phyloP scores from a whole-genome alignment of 805 yeast species.

The Priceomyces haplophilus region DNA sequence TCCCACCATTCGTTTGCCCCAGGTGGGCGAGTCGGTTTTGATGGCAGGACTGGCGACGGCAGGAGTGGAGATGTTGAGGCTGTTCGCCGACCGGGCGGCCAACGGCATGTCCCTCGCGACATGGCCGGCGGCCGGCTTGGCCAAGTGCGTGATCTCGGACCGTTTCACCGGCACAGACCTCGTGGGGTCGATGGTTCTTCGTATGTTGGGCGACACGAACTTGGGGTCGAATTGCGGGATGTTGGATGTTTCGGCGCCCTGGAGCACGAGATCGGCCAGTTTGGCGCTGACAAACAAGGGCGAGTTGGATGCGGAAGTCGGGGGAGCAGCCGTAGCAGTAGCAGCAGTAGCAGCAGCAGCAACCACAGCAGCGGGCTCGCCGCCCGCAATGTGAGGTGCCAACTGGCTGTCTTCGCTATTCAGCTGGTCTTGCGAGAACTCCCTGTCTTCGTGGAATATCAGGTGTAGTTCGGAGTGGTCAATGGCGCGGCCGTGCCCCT shows the following conservation, averaged over 20 bases:
- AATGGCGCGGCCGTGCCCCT: slow-evolving; percentile 10
- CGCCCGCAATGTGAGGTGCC: background rate
- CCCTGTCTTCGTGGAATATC: slow-evolving; percentile 15
- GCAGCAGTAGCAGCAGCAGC: background rate
- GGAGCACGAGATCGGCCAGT: slow-evolving; percentile 58
- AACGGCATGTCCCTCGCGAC: background rate
- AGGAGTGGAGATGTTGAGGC: slow-evolving; percentile 1
- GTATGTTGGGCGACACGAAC: slow-evolving; percentile 50
- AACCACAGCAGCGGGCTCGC: background rate
- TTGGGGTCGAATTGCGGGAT: slow-evolving; percentile 54
- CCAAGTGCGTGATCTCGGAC: slow-evolving; percentile 12
- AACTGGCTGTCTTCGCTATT: slow-evolving; percentile 4
- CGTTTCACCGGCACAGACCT: slow-evolving; percentile 64
- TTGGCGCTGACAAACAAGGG: slow-evolving; percentile 60
- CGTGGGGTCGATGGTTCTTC: slow-evolving; percentile 60
- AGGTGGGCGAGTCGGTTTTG: slow-evolving; percentile 1
- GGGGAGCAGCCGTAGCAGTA: background rate
- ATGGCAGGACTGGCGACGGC: background rate
- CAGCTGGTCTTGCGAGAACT: slow-evolving; percentile 6
- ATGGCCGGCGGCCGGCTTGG: background rate
- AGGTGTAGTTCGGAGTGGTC: slow-evolving; percentile 25
- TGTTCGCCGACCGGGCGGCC: slow-evolving; percentile 2
- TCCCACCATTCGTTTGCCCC: slow-evolving; percentile 31
- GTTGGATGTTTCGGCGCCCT: slow-evolving; percentile 40
- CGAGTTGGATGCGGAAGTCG: slow-evolving; percentile 1